These are phyloP conservation scores for Kwoniella europaea DNA, from an alignment of 768 basidiomycete species.

Conservation along the genomic window DNA sequence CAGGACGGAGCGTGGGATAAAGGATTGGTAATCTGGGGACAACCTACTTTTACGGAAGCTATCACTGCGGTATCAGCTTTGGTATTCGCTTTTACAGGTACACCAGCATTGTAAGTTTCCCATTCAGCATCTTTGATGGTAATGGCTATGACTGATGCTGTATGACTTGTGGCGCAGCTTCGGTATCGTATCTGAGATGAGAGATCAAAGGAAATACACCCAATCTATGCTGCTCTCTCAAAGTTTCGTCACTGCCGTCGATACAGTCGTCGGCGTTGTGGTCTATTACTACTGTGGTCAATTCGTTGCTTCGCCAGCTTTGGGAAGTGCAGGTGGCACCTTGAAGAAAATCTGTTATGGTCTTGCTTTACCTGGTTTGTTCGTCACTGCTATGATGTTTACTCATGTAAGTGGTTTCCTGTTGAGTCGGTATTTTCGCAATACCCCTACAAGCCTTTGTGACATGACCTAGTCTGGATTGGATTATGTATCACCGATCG, in stretches of 20 bases:
- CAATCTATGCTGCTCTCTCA: conserved; percentile 48
- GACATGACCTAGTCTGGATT: no score
- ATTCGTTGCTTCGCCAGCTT: conserved; percentile 52
- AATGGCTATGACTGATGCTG: conserved; percentile 46
- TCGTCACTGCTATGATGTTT: conserved; percentile 38
- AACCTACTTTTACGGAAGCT: conserved; percentile 41
- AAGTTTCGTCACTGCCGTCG: conserved; percentile 43
- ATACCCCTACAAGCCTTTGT: no score
- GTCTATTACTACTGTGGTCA: conserved; percentile 46
- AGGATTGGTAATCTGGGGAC: conserved; percentile 34
- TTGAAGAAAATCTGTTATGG: conserved; percentile 52
- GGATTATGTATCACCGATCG: no score
- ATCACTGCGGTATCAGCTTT: conserved; percentile 56
- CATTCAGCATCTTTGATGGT: neutral
- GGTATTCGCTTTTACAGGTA: conserved; percentile 54
- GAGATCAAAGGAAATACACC: conserved; percentile 53
- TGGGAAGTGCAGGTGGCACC: conserved; percentile 48
- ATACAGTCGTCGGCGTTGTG: conserved; percentile 38
- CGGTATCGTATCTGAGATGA: conserved; percentile 57
- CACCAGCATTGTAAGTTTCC: conserved; percentile 28
- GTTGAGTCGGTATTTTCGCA: no score
- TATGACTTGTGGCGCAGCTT: conserved; percentile 31
- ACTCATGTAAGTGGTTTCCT: conserved; percentile 34
- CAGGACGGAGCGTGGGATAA: conserved; percentile 32
- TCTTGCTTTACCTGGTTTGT: conserved; percentile 39